These are phyloP conservation scores for Aspergillus hortae DNA, from an alignment of 2,329 filamentous ascomycete genomes.

Conservation along the genomic window DNA sequence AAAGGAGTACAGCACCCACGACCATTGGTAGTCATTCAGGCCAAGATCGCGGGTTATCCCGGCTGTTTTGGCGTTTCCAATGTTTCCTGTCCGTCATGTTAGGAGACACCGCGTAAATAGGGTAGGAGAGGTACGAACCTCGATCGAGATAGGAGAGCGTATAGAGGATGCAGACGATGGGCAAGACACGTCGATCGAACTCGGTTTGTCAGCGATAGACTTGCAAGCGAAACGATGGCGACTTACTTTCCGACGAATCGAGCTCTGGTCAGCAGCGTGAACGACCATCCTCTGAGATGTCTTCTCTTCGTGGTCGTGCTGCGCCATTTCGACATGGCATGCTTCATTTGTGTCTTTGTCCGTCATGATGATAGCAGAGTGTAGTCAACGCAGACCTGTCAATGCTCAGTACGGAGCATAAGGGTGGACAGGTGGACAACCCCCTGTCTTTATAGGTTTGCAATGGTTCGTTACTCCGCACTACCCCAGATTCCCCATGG, in stretches of 20 bases:
- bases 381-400: too few species aligned
- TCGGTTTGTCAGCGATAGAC: neutral
- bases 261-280: neutral
- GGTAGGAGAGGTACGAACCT: constrained; percentile 8
- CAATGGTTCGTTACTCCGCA: too few species aligned
- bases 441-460: too few species aligned
- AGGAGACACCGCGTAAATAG: too few species aligned
- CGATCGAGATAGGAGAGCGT: constrained; percentile 22
- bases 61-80: constrained; percentile 24
- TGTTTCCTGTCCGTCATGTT: constrained; percentile 10
- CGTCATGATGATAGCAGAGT: neutral
- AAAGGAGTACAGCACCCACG: constrained; percentile 23
- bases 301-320: neutral
- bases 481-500: too few species aligned
- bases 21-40: constrained; percentile 18
- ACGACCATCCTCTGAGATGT: neutral
- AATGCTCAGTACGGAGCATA: too few species aligned
- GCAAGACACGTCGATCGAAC: constrained; percentile 20
- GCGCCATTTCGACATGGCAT: neutral
- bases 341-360: neutral
- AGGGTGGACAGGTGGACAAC: too few species aligned
- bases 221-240: too few species aligned
- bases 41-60: constrained; percentile 19
- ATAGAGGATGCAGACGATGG: constrained; percentile 22
- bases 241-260: constrained; percentile 1